Evolutionary conservation across 495 filamentous ascomycete genomes (phyloP).

Genomic region (Aspergillus cristatus): DNA sequence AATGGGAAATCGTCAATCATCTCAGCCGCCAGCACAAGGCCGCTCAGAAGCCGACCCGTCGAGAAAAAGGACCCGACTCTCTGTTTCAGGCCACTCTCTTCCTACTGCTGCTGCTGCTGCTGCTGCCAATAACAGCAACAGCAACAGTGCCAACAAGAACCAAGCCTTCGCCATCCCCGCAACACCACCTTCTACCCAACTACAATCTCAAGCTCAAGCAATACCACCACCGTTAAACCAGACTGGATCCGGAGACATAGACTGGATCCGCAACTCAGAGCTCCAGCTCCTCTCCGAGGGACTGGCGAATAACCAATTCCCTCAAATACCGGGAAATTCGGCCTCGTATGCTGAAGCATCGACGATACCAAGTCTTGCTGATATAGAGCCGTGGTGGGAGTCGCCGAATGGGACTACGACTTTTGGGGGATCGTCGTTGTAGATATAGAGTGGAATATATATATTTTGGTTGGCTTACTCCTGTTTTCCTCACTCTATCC

Average conservation of each 20-base stretch:
- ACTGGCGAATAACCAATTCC: constrained; percentile 9
- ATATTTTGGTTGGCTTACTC: no score
- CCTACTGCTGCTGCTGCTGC: constrained; percentile 2
- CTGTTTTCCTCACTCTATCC: constrained; percentile 1
- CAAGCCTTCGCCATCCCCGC: no score
- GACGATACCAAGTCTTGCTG: constrained; percentile 23
- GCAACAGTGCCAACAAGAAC: no score
- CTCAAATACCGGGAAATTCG: constrained; percentile 3
- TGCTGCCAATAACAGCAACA: constrained; percentile 1
- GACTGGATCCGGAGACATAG: constrained; percentile 14
- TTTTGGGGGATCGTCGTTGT: constrained; percentile 11
- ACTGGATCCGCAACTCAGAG: constrained; percentile 28
- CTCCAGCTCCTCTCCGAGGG: constrained; percentile 22
- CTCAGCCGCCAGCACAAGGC: constrained; percentile 3
- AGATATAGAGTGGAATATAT: constrained; percentile 1
- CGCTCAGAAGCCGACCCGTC: constrained; percentile 7
- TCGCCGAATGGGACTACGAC: constrained; percentile 16
- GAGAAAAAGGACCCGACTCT: constrained; percentile 23
- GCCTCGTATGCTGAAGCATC: constrained; percentile 15
- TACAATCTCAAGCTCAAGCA: background rate
- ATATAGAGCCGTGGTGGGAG: constrained; percentile 36
- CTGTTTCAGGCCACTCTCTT: constrained; percentile 4
- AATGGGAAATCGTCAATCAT: constrained; percentile 13
- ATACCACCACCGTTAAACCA: background rate
- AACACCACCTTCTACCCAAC: constrained; percentile 2